phyloP scores from a whole-genome alignment of 2,329 filamentous ascomycete species.

The Stromatinia cepivora region DNA sequence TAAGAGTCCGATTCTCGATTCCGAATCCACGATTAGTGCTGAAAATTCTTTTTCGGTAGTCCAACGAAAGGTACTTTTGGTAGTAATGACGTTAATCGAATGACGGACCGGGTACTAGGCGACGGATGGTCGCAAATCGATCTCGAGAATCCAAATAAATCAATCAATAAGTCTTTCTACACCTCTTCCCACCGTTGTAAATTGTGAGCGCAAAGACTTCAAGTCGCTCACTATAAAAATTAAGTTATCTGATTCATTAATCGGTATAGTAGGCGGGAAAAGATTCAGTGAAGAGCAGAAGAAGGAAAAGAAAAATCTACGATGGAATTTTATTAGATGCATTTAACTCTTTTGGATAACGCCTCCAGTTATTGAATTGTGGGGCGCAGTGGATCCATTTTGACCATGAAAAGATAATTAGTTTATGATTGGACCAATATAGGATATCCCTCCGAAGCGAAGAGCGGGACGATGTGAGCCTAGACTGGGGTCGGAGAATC shows the following conservation, averaged over 20 bases:
- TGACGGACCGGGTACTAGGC: not conserved
- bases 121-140: not conserved
- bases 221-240: constrained; percentile 41
- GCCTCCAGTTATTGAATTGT: constrained; percentile 8
- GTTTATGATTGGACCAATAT: constrained; percentile 5
- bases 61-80: not conserved
- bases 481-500: constrained; percentile 19
- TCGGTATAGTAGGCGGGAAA: not conserved
- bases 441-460: constrained; percentile 10
- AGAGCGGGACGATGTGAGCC: constrained; percentile 3
- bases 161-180: constrained; percentile 39
- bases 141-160: not conserved
- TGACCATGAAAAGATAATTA: not conserved
- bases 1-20: constrained; percentile 33
- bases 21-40: constrained; percentile 16
- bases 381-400: constrained; percentile 5
- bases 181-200: constrained; percentile 25
- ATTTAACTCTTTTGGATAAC: constrained; percentile 15
- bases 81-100: not conserved
- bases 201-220: constrained; percentile 42
- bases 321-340: constrained; percentile 14
- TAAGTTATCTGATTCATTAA: constrained; percentile 17
- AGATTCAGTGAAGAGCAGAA: constrained; percentile 1
- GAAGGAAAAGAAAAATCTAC: not conserved
- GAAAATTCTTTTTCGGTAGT: not conserved